Base-by-base conservation (phyloP, 2,329 filamentous ascomycete genomes). In the Stenocarpella maydis region DNA sequence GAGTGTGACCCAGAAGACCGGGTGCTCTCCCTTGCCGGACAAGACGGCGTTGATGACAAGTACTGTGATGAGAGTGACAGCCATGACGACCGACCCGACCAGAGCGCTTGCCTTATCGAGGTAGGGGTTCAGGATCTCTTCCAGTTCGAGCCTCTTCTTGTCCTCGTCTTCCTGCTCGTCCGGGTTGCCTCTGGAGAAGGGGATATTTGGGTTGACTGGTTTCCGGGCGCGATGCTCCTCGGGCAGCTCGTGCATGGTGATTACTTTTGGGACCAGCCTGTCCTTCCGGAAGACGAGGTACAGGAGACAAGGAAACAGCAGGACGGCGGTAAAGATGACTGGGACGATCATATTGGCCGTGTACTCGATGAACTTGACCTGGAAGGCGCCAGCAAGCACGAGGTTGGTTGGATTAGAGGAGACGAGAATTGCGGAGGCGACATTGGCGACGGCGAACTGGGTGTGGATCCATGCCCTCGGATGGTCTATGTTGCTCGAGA, bases 311-410 rank as follows among this genome's bases (percentile, higher is more conserved):
- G 91, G 91, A 63, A 92, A 93, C 3, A 93, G 78, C 0, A 92
- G 79, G 19, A 93, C 82, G 2, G 86, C 90, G 0, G 91, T 93
- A n/a, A 86, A 81, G 26, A 92, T 79, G 1, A 92, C 90, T 0
- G 91, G 91, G 0, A 93, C 89, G 21, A 93, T 90, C 85, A 93
- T 91, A 75, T 93, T 92, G n/a, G 89, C 91, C 0, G 91, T 93
- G 75, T 93, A 93, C 49, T 87, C 83, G 75, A 93, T 87, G 77
- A 93, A 93, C 63, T 86, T 90, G 80, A 93, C 90, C 4, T 86
- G 75, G 75, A 93, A 93, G 2, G 91, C 91, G 4, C 91, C 91
- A 0, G 91, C 90, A 0, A 93, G 84, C 0, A 93, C 91, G 9
- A 93, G 84, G 67, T 94, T 94, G 2, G 92, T 93, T 0, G 92